Evolutionary conservation across 2,329 filamentous ascomycete genomes (phyloP).

Genomic region (Acephala macrosclerotiorum): DNA sequence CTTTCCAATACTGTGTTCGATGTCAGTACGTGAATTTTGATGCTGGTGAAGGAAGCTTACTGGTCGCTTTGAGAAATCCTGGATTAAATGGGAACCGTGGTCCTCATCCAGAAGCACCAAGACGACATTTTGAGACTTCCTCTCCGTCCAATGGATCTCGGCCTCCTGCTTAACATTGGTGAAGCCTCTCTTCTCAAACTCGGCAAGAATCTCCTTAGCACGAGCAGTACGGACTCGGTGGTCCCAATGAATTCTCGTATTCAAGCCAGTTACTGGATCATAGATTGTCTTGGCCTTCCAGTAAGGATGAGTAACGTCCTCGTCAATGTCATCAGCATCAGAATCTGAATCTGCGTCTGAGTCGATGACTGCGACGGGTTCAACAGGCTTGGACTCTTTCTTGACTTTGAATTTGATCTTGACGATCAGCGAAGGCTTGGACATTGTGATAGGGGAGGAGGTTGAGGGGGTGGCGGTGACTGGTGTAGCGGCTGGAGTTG

Average conservation of each 20-base stretch:
- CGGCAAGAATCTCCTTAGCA: background rate
- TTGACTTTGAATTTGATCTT: too few relatives aligned
- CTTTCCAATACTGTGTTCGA: background rate
- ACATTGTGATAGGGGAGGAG: too few relatives aligned
- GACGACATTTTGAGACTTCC: background rate
- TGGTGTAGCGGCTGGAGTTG: too few relatives aligned
- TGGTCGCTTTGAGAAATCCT: background rate
- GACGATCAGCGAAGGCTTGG: too few relatives aligned
- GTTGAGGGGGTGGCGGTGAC: too few relatives aligned
- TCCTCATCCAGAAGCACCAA: background rate
- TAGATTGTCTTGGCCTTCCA: background rate
- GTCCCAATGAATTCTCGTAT: background rate
- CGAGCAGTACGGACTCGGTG: background rate
- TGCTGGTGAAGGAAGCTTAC: background rate
- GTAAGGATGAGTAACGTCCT: background rate
- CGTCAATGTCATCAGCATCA: background rate
- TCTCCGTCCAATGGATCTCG: background rate
- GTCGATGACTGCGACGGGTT: background rate
- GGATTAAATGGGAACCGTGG: background rate
- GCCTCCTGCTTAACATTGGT: background rate
- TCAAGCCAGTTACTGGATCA: background rate
- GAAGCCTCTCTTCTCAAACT: background rate
- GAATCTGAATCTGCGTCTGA: background rate
- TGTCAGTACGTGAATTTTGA: background rate
- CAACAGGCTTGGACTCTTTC: background rate